These are phyloP conservation scores for Cryomyces antarcticus DNA, from an alignment of 495 filamentous ascomycete genomes.

Conservation along the genomic window DNA sequence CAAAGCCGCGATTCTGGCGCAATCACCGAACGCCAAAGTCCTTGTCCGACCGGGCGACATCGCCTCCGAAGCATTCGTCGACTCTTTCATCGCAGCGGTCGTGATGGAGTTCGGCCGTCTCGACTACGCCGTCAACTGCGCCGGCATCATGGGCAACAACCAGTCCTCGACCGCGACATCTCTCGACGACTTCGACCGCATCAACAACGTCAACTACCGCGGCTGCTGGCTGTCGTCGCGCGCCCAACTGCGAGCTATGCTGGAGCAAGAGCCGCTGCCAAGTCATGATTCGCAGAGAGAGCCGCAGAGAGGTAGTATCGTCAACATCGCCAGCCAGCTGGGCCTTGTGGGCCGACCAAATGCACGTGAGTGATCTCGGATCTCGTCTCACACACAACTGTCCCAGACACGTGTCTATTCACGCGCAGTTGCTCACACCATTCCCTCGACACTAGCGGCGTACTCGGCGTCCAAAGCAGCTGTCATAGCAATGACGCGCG, in stretches of 20 bases:
- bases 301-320: slow-evolving; percentile 13
- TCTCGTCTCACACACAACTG: too few relatives aligned
- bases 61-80: slow-evolving; percentile 22
- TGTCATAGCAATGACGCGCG: too few relatives aligned
- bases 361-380: too few relatives aligned
- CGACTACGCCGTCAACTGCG: slow-evolving; percentile 32
- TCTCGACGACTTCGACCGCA: slow-evolving; percentile 24
- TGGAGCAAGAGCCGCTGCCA: slow-evolving; percentile 24
- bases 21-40: slow-evolving; percentile 16
- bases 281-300: slow-evolving; percentile 18
- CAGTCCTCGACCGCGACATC: slow-evolving; percentile 20
- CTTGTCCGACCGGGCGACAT: slow-evolving; percentile 22
- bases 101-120: slow-evolving; percentile 22
- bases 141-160: slow-evolving; percentile 23
- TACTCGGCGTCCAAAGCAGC: too few relatives aligned
- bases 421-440: too few relatives aligned
- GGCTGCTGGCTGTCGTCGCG: slow-evolving; percentile 31
- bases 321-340: too few relatives aligned
- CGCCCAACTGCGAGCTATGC: slow-evolving; percentile 27
- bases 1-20: too few relatives aligned
- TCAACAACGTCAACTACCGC: slow-evolving; percentile 31
- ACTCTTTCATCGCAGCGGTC: slow-evolving; percentile 17
- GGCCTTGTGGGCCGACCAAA: too few relatives aligned
- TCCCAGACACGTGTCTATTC: too few relatives aligned
- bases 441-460: too few relatives aligned